Percentiles rank a stretch among this genome's conserved stretches.
These are phyloP conservation scores for Cocos nucifera DNA, from an alignment of 176 grass and related monocot genomes.

Conservation along the genomic window DNA sequence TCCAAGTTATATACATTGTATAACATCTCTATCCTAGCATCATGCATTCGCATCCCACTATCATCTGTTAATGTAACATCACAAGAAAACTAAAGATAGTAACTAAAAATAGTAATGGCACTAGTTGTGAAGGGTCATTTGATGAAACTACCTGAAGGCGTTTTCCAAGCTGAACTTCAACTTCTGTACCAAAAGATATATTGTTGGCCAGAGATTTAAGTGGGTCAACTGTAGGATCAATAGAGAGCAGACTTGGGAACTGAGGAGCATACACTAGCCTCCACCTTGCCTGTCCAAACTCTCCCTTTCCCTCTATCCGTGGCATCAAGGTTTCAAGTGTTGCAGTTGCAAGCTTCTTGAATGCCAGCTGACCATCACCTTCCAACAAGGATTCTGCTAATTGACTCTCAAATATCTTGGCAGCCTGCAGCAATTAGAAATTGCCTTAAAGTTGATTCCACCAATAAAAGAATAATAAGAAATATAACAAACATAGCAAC, in stretches of 20 bases:
- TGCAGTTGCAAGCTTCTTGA: constrained; percentile 93
- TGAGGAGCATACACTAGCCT: constrained; percentile 84
- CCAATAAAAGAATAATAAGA: too few species aligned
- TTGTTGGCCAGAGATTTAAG: constrained; percentile 98
- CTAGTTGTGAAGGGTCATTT: too few species aligned
- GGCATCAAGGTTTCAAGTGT: constrained; percentile 96
- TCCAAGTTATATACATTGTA: too few species aligned
- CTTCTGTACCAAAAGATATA: constrained; percentile 89
- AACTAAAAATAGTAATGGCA: too few species aligned
- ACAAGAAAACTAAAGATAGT: too few species aligned
- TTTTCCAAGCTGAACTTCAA: constrained; percentile 85
- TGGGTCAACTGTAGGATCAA: constrained; percentile 84
- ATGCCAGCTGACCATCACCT: constrained; percentile 85
- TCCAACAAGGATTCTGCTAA: constrained; percentile 90
- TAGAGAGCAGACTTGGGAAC: constrained; percentile 83
- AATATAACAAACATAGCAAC: too few species aligned
- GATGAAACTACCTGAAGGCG: constrained; percentile 60
- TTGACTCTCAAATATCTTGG: constrained; percentile 84
- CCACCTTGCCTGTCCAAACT: constrained; percentile 93
- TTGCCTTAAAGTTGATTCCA: too few species aligned
- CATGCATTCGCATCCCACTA: too few species aligned
- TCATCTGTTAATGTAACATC: too few species aligned
- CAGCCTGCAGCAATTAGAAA: constrained; percentile 39
- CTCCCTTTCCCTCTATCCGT: constrained; percentile 92
- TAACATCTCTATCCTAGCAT: too few species aligned